Evolutionary conservation across 768 basidiomycete genomes (phyloP).

Genomic region (Chalciporus sphaerocephalus): DNA sequence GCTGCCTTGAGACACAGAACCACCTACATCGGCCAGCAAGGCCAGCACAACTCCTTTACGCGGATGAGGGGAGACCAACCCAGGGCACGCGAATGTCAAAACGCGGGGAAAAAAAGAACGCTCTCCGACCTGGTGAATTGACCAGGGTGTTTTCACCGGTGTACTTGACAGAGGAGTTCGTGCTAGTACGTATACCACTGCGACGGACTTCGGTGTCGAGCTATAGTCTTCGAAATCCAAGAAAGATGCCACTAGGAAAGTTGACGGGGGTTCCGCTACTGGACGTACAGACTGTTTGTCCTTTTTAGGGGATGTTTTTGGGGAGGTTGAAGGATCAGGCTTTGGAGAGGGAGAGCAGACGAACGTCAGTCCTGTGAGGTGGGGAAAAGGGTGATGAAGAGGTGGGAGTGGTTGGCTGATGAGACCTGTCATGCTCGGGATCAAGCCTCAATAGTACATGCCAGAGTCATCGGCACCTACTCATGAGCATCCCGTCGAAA

Average conservation of each 20-base stretch:
- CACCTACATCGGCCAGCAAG: slow-evolving; percentile 47
- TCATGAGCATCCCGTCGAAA: slow-evolving; percentile 41
- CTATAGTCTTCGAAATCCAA: slow-evolving; percentile 56
- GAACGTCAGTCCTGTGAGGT: slow-evolving; percentile 46
- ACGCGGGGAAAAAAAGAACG: slow-evolving; percentile 44
- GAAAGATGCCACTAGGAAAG: slow-evolving; percentile 50
- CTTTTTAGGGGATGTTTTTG: slow-evolving; percentile 25
- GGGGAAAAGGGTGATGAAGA: slow-evolving; percentile 34
- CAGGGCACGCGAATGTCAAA: slow-evolving; percentile 43
- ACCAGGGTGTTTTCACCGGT: slow-evolving; percentile 29
- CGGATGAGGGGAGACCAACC: slow-evolving; percentile 24
- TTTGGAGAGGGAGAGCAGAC: slow-evolving; percentile 36
- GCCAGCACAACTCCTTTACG: slow-evolving; percentile 39
- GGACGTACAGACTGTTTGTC: slow-evolving; percentile 22
- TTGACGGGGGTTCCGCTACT: slow-evolving; percentile 26
- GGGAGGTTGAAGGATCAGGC: slow-evolving; percentile 23
- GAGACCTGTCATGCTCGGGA: slow-evolving; percentile 33
- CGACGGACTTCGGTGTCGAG: slow-evolving; percentile 35
- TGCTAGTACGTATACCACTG: slow-evolving; percentile 29
- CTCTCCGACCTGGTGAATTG: slow-evolving; percentile 24
- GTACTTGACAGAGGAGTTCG: slow-evolving; percentile 29
- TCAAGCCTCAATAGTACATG: slow-evolving; percentile 3
- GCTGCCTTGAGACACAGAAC: slow-evolving; percentile 33
- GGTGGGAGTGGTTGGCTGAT: slow-evolving; percentile 43
- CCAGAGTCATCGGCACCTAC: slow-evolving; percentile 31